Conservation (phyloP, 164 flowering plant species). For the Santalum album region DNA sequence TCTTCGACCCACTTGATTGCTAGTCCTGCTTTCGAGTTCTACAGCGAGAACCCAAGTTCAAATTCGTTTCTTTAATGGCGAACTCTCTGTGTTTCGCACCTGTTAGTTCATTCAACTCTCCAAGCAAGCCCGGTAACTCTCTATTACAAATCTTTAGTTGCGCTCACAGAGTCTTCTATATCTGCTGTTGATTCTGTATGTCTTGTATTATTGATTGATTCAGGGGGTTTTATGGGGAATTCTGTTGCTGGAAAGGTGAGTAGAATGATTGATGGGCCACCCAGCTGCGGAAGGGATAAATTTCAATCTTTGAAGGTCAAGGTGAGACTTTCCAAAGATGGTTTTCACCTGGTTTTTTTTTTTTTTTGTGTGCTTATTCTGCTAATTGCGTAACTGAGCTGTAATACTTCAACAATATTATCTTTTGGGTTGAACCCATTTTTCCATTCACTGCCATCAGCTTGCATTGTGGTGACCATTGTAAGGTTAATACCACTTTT, state of each 20-base stretch:
- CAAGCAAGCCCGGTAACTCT: conserved; percentile 38
- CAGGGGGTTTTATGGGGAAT: conserved; percentile 26
- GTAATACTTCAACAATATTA: not conserved
- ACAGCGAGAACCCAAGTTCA: not conserved
- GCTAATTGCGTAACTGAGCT: not conserved
- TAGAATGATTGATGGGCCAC: conserved; percentile 15
- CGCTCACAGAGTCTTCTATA: not conserved
- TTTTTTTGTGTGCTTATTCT: too few species aligned
- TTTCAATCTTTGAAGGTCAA: conserved; percentile 33
- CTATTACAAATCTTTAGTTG: not conserved
- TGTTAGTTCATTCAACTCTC: conserved; percentile 22
- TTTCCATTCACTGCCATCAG: not conserved
- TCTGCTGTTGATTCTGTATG: not conserved
- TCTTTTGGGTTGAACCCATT: not conserved
- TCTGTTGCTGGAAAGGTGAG: conserved; percentile 22
- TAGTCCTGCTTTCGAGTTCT: not conserved
- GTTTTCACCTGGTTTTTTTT: not conserved
- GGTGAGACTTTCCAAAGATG: conserved; percentile 20
- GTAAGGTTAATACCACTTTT: too few species aligned
- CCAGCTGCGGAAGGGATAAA: conserved; percentile 15
- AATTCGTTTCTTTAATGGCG: conserved; percentile 24
- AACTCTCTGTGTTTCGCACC: conserved; percentile 34
- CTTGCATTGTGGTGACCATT: too few species aligned
- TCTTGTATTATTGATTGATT: not conserved
- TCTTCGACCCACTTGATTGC: too few species aligned